These are phyloP conservation scores for Fusarium xylarioides DNA, from an alignment of 2,329 filamentous ascomycete species.

Conservation along the genomic window DNA sequence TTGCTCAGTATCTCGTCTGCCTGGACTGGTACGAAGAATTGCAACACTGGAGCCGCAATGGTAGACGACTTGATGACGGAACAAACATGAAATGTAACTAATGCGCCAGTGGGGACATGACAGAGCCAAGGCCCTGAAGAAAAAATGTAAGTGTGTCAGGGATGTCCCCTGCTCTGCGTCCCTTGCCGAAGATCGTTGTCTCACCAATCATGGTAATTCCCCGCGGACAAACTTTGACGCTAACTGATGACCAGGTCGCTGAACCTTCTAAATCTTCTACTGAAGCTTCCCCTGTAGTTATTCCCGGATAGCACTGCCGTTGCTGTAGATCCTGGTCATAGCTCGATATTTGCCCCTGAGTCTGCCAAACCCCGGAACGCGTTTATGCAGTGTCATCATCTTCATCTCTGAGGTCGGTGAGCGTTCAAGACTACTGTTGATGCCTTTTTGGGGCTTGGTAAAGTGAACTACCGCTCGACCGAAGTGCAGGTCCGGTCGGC, in stretches of 20 bases:
- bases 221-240: neutral
- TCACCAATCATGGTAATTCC: conserved; percentile 12
- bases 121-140: neutral
- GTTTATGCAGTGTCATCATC: neutral
- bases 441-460: neutral
- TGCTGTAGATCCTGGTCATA: neutral
- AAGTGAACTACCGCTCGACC: neutral
- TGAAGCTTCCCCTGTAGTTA: neutral
- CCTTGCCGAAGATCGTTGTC: conserved; percentile 29
- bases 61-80: neutral
- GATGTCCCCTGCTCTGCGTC: neutral
- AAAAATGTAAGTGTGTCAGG: neutral
- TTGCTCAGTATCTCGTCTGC: neutral
- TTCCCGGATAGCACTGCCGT: conserved; percentile 8
- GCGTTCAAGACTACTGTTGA: neutral
- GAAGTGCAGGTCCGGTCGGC: neutral
- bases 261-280: neutral
- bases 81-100: neutral
- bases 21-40: neutral
- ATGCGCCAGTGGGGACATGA: neutral
- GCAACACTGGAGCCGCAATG: neutral
- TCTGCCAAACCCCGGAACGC: neutral
- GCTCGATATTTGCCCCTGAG: neutral
- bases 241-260: conserved; percentile 10
- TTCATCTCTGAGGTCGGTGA: neutral